Conservation (phyloP, 2,329 filamentous ascomycete genomes). For the Cytospora paraplurivora region DNA sequence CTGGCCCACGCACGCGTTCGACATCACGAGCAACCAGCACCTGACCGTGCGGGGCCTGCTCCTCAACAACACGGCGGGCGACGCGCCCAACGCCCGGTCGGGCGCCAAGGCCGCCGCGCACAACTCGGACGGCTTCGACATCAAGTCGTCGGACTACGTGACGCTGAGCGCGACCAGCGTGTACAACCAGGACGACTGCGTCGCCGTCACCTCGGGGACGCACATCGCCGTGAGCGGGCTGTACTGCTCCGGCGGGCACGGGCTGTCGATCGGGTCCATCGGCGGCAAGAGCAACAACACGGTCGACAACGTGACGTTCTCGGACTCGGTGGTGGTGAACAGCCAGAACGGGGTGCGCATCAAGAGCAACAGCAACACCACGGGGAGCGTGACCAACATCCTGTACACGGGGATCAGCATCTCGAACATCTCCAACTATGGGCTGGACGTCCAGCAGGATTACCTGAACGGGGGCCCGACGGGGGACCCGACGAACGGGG, state of each 20-base stretch:
- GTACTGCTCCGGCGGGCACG: constrained; percentile 48
- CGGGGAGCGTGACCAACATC: constrained; percentile 47
- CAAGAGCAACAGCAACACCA: constrained; percentile 52
- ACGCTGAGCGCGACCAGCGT: constrained; percentile 55
- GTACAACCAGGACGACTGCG: constrained; percentile 64
- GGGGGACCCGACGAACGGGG: constrained; percentile 48
- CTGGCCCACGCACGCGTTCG: constrained; percentile 46
- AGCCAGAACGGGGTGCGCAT: constrained; percentile 56
- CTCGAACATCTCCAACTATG: constrained; percentile 35
- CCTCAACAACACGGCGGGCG: constrained; percentile 44
- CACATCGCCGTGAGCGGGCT: constrained; percentile 50
- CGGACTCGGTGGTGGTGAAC: constrained; percentile 51
- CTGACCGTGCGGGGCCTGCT: constrained; percentile 41
- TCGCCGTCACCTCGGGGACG: constrained; percentile 58
- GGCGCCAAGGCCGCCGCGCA: constrained; percentile 36
- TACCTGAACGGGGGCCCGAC: constrained; percentile 51
- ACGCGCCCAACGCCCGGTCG: constrained; percentile 33
- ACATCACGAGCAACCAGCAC: constrained; percentile 41
- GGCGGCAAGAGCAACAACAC: constrained; percentile 54
- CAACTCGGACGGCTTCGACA: constrained; percentile 64
- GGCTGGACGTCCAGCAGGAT: constrained; percentile 46
- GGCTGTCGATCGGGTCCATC: constrained; percentile 47
- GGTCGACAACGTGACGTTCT: constrained; percentile 54
- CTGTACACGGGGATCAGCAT: constrained; percentile 35
- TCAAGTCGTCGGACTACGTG: constrained; percentile 51